Conservation (phyloP, 1,284 basidiomycete species). For the Puccinia hordei region DNA sequence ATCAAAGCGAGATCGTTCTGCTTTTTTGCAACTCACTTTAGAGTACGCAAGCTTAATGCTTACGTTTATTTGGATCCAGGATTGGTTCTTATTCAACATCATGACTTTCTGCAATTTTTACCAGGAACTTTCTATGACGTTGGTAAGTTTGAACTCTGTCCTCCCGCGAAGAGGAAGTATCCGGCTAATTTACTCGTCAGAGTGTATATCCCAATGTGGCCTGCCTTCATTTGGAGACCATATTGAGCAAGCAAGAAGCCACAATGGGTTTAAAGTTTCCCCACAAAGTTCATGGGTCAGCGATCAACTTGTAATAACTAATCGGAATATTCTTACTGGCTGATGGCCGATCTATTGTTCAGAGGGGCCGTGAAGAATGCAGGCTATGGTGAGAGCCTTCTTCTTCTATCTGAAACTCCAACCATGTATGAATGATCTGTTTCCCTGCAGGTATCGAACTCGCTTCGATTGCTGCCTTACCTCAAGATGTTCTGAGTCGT, state of each 20-base stretch:
- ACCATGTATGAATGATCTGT: neutral
- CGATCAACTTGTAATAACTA: neutral
- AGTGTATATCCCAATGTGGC: conserved; percentile 50
- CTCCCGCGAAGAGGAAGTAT: neutral
- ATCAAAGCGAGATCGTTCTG: conserved; percentile 60
- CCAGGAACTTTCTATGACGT: conserved; percentile 40
- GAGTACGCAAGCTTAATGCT: conserved; percentile 16
- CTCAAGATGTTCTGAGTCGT: conserved; percentile 34
- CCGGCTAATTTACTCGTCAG: conserved; percentile 14
- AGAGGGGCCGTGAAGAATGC: conserved; percentile 38
- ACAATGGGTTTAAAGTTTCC: conserved; percentile 41
- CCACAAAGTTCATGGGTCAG: conserved; percentile 46
- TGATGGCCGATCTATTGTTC: neutral
- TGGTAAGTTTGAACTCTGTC: conserved; percentile 11
- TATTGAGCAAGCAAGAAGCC: conserved; percentile 34
- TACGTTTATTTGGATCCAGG: neutral
- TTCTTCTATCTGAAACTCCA: neutral
- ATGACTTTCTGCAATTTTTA: neutral
- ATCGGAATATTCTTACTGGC: neutral
- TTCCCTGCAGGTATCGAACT: conserved; percentile 37
- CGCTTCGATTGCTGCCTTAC: conserved; percentile 36
- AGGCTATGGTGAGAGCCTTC: conserved; percentile 36
- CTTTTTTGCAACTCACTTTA: conserved; percentile 50
- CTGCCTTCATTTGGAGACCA: conserved; percentile 49
- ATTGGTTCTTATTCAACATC: neutral